Percentiles rank a stretch among this genome's conserved stretches.
Conservation (phyloP, 2,329 filamentous ascomycete genomes). For the Elsinoe batatas region DNA sequence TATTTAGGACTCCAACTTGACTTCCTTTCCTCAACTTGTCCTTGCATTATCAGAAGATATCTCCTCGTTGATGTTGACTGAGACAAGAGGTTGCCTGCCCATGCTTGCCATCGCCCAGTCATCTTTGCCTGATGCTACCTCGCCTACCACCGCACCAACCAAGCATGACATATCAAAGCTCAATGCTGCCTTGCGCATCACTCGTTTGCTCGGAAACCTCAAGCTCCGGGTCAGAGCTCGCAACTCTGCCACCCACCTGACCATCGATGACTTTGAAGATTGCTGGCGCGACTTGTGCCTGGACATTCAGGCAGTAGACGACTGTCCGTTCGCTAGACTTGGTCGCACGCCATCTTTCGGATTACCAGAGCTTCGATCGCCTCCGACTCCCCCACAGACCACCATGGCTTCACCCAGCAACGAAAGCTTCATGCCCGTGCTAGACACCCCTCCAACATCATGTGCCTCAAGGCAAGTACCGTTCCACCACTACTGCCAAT, state of each 20-base stretch:
- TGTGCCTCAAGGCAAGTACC: background rate
- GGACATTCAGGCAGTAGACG: background rate
- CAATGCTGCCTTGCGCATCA: background rate
- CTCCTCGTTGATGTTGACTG: background rate
- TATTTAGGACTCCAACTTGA: constrained; percentile 1
- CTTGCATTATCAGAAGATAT: background rate
- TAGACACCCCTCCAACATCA: background rate
- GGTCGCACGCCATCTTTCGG: background rate
- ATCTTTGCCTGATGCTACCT: background rate
- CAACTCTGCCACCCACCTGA: background rate
- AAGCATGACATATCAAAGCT: background rate
- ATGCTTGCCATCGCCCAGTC: background rate
- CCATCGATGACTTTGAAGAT: background rate
- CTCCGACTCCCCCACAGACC: background rate
- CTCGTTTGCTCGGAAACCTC: background rate
- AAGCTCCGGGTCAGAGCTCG: background rate
- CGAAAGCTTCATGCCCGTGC: no score
- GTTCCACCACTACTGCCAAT: background rate
- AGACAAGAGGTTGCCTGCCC: background rate
- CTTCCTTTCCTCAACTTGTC: background rate
- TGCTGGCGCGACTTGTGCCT: background rate
- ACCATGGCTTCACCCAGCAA: no score
- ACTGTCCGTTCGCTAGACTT: background rate
- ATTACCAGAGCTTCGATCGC: background rate
- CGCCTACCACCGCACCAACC: background rate